phyloP scores from a whole-genome alignment of 768 basidiomycete species.

The Suillus subalutaceus region DNA sequence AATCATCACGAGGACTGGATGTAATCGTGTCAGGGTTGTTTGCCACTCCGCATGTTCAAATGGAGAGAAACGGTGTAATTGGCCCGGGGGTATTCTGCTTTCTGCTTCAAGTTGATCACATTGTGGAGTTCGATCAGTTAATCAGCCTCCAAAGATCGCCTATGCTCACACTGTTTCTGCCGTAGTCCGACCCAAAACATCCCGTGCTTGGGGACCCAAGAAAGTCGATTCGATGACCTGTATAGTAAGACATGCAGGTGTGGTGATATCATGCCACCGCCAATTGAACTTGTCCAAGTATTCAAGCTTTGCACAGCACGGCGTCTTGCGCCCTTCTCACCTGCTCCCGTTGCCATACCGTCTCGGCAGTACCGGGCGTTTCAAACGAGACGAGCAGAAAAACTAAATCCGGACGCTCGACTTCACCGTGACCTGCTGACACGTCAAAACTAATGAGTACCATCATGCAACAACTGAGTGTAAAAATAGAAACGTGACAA shows the following conservation, averaged over 20 bases:
- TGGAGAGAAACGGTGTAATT: background rate
- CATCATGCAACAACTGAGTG: background rate
- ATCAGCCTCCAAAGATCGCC: background rate
- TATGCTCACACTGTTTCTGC: background rate
- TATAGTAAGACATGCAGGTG: background rate
- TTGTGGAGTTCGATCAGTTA: background rate
- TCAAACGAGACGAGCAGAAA: background rate
- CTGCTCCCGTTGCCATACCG: background rate
- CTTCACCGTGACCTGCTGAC: background rate
- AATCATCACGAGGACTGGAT: constrained; percentile 1
- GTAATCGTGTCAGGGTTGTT: background rate
- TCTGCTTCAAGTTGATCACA: background rate
- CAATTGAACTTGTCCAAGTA: background rate
- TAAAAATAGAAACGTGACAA: background rate
- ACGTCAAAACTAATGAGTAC: background rate
- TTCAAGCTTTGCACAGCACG: background rate
- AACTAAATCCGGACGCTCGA: background rate
- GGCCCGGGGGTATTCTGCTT: background rate
- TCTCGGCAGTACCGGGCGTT: background rate
- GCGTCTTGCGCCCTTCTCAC: background rate
- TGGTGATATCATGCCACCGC: background rate
- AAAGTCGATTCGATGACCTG: background rate
- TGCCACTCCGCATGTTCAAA: background rate
- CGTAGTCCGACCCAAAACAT: background rate
- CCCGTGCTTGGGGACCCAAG: background rate